Base-by-base conservation (phyloP, 1,284 basidiomycete species). In the Marasmius fiardii region DNA sequence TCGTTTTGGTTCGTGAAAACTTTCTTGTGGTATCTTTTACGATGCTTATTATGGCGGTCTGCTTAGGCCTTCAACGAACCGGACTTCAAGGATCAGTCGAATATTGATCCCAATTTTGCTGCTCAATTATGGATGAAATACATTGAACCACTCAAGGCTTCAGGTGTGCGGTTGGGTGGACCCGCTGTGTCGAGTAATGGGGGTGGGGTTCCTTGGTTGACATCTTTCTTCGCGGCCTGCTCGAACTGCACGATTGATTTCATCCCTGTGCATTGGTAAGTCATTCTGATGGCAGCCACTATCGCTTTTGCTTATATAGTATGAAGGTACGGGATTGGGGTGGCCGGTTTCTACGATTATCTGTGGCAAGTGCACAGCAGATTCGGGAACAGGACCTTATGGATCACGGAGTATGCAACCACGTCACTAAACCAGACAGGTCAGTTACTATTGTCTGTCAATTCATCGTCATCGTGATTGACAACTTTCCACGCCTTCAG, bases 141-240 rank as follows among this genome's bases (percentile, higher is more conserved):
- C 67, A 78, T 89, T 51, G 67, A 83, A 50, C 86, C 86, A 16
- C 69, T 89, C 58, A 75, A 77, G 59, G 55, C 63, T 11, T 55
- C 71, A 21, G 87, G 86, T 5, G 75, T 85, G 60, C 69, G 75
- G 34, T 72, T 87, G 20, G 80, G 85, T 58, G 77, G 77, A n/a
- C 88, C 89, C 14, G 84, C 86, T 21, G 80, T 84, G 41, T 87
- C 86, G 34, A 81, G 78, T 18, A 77, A 76, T 23, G 72, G 76
- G 0, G 74, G 73, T 35, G 89, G 86, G 41, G 67, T 74, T 44
- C 71, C 73, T 7, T 92, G 79, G 78, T 68, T 90, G 62, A 56
- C 71, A 44, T 64, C 76, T 28, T 89, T 90, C 69, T 66, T 85
- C 53, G 59, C 65, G 1, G 74, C 75, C 2, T 87, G 84, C 56